These are phyloP conservation scores for Beauveria bassiana DNA, from an alignment of 2,329 filamentous ascomycete genomes.

Conservation along the genomic window DNA sequence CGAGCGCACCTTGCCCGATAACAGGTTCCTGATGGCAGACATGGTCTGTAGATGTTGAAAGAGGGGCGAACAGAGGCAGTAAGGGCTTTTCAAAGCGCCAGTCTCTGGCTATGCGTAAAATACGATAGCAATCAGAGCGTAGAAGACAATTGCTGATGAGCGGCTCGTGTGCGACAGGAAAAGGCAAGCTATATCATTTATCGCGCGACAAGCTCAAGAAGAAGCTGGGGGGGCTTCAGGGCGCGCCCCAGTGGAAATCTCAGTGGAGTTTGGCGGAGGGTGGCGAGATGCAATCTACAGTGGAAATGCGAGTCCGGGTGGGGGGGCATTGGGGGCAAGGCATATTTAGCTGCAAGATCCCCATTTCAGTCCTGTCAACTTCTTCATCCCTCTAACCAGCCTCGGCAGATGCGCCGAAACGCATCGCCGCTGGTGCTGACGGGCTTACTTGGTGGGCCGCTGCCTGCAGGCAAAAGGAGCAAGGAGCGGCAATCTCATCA, in stretches of 20 bases:
- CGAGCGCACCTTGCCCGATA: slow-evolving; percentile 28
- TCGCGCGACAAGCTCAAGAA: background rate
- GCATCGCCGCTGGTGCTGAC: slow-evolving; percentile 2
- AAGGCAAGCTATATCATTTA: background rate
- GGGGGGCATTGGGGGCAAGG: too few species aligned
- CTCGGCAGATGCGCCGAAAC: background rate
- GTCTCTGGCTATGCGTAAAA: background rate
- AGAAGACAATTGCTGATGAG: background rate
- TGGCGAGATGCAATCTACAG: background rate
- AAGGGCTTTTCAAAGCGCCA: too few species aligned
- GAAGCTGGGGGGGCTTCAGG: background rate
- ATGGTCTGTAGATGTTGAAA: slow-evolving; percentile 7
- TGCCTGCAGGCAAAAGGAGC: too few species aligned
- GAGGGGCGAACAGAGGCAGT: background rate
- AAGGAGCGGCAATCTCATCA: too few species aligned
- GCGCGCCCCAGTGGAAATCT: background rate
- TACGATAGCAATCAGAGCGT: too few species aligned
- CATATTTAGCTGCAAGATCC: too few species aligned
- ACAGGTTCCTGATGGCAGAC: slow-evolving; percentile 17
- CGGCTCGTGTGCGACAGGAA: background rate
- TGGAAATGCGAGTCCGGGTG: too few species aligned
- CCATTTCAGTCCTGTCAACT: too few species aligned
- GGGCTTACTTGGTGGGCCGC: too few species aligned
- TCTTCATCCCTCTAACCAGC: background rate
- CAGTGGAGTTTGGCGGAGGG: background rate